These are phyloP conservation scores for Verbena officinalis DNA, from an alignment of 257 asterid species.

Conservation along the genomic window DNA sequence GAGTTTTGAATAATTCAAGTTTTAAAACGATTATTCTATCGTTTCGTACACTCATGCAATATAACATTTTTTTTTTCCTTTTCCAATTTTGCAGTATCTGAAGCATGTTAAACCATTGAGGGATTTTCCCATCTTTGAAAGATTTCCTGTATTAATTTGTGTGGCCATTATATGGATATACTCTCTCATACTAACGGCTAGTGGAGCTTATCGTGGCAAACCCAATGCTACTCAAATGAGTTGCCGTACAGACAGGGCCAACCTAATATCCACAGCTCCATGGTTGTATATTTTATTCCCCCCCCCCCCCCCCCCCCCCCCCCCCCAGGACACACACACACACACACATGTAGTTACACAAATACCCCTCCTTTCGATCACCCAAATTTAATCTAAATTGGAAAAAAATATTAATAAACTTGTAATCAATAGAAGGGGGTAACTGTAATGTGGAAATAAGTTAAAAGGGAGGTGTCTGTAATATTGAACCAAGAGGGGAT, in stretches of 20 bases:
- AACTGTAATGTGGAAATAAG: too few relatives aligned
- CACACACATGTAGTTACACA: too few relatives aligned
- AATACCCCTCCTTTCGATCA: too few relatives aligned
- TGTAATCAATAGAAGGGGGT: too few relatives aligned
- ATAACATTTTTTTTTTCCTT: slow-evolving; percentile 13
- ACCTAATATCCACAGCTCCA: slow-evolving; percentile 88
- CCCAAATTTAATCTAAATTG: too few relatives aligned
- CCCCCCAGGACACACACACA: too few relatives aligned
- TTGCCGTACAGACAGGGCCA: slow-evolving; percentile 87
- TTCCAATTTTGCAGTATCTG: slow-evolving; percentile 70
- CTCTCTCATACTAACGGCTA: slow-evolving; percentile 79
- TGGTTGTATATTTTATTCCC: slow-evolving; percentile 51
- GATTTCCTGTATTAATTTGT: slow-evolving; percentile 83
- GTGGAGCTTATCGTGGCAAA: slow-evolving; percentile 82
- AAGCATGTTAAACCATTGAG: slow-evolving; percentile 84
- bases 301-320: too few relatives aligned
- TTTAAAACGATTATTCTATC: background rate
- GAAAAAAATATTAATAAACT: too few relatives aligned
- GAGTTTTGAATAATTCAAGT: slow-evolving; percentile 35
- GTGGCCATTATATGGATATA: slow-evolving; percentile 81
- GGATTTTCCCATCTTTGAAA: slow-evolving; percentile 91
- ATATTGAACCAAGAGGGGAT: too few relatives aligned
- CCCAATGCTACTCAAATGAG: slow-evolving; percentile 62
- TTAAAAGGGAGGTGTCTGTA: too few relatives aligned
- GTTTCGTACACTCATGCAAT: slow-evolving; percentile 31